A percentile compares a stretch with the other conserved stretches of the same genome.
These are phyloP conservation scores for Colletotrichum truncatum DNA, from an alignment of 2,329 filamentous ascomycete species.

Conservation along the genomic window DNA sequence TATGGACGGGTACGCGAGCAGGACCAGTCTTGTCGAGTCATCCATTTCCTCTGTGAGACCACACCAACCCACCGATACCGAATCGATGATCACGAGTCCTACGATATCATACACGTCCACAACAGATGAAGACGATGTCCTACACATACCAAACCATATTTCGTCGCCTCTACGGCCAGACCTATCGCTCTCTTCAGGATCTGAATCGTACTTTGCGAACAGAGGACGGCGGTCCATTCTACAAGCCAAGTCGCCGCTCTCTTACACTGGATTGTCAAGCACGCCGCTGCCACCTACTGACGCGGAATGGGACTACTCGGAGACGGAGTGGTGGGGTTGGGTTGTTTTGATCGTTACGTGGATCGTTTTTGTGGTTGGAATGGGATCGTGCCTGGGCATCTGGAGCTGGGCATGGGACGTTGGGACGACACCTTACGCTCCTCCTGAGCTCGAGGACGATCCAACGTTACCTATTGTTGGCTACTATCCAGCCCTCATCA, in stretches of 20 bases:
- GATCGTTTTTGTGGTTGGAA: conserved; percentile 95
- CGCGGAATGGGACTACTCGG: conserved; percentile 84
- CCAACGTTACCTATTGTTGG: conserved; percentile 93
- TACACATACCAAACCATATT: conserved; percentile 67
- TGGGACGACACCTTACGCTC: conserved; percentile 93
- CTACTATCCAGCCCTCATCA: conserved; percentile 95
- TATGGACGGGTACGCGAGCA: conserved; percentile 54
- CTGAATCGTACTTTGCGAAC: conserved; percentile 70
- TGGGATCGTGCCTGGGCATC: conserved; percentile 93
- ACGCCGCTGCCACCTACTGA: conserved; percentile 58
- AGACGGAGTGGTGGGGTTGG: conserved; percentile 99
- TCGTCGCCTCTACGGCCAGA: conserved; percentile 53
- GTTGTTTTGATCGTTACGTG: conserved; percentile 90
- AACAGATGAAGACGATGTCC: conserved; percentile 83
- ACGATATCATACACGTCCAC: conserved; percentile 71
- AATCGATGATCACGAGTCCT: conserved; percentile 54
- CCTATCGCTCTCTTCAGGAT: conserved; percentile 61
- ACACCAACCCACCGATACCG: conserved; percentile 28
- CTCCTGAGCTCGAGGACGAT: conserved; percentile 94
- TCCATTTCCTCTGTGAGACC: conserved; percentile 33
- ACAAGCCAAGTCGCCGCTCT: conserved; percentile 68
- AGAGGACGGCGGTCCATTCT: conserved; percentile 57
- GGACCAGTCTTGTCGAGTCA: conserved; percentile 36
- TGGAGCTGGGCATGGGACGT: conserved; percentile 99
- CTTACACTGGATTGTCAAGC: conserved; percentile 61